A percentile compares a stretch with the other conserved stretches of the same genome.
Evolutionary conservation across 176 grass and related monocot genomes (phyloP).

Genomic region (Phragmites australis): DNA sequence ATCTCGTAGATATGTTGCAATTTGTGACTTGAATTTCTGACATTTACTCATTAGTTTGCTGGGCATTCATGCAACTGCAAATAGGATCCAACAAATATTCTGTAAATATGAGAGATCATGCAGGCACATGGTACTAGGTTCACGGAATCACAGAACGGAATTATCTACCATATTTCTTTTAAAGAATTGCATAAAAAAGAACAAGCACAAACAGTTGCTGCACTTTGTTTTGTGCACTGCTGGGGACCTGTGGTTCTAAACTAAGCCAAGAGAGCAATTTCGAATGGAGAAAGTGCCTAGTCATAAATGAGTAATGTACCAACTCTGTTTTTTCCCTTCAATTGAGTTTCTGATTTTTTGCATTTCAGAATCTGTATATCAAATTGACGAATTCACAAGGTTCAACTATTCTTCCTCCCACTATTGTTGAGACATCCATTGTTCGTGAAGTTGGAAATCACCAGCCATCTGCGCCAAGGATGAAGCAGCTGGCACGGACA

Average conservation of each 20-base stretch:
- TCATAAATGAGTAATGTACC: neutral
- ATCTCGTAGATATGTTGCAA: neutral
- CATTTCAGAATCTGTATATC: constrained; percentile 87
- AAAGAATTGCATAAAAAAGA: neutral
- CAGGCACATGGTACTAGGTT: neutral
- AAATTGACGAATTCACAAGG: constrained; percentile 85
- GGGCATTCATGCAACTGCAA: neutral
- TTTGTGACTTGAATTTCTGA: neutral
- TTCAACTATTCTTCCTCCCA: constrained; percentile 74
- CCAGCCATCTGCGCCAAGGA: constrained; percentile 75
- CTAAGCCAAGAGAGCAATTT: neutral
- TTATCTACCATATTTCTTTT: neutral
- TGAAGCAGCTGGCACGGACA: constrained; percentile 89
- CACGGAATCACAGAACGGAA: neutral
- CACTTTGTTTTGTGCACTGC: neutral
- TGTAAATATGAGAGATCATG: neutral
- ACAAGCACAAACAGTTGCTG: neutral
- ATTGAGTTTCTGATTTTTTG: constrained; percentile 28
- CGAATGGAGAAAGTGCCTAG: neutral
- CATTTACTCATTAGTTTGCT: constrained; percentile 20
- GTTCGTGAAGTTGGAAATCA: constrained; percentile 84
- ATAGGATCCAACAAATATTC: neutral
- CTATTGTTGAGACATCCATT: constrained; percentile 80
- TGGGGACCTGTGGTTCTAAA: neutral
- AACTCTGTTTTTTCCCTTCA: neutral